Base-by-base conservation (phyloP, 192 early-diverging fungal genomes). In the Phycomyces nitens region DNA sequence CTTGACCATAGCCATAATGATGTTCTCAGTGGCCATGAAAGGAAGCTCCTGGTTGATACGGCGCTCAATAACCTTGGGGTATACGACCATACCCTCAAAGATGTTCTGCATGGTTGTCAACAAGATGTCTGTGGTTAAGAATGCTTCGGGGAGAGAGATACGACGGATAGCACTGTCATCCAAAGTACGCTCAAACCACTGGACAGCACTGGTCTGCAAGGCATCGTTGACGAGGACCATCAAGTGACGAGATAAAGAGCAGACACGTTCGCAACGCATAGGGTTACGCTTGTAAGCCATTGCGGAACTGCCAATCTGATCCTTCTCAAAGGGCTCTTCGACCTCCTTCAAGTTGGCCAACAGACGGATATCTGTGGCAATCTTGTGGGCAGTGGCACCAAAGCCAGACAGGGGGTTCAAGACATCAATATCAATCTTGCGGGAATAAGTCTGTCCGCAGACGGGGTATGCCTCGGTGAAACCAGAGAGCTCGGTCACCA, bases 201-300 rank as follows among this genome's bases (percentile, higher is more conserved):
- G 97, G 22, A 91, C 89, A 39, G 93, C 89, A 42, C 92, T 89
- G 11, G 97, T 99, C 62, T 92, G 84, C 55, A 92, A 76, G 22
- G 92, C 87, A 76, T 99, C 89, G 68, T 89, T 86, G 42, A 89
- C 82, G 9, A 99, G 84, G 11, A 91, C 82, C 88, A 95, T 94
- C 64, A 99, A 83, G 75, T 99, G 97, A 59, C 97, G 93, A 5
- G 94, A 78, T 58, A 99, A 82, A 56, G 93, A 91, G 82, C 97
- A 99, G 16, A 96, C 92, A 68, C 97, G 90, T 74, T 99, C 97
- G 68, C 88, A 94, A 40, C 95, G 88, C 97, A 99, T 99, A 23
- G 97, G 97, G 85, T 99, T 99, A 65, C 97, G 90, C 91, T 99
- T 99, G 83, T 99, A 99, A 61, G 97, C 97, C 97, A 99, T 99